Base-by-base conservation (phyloP, 2,329 filamentous ascomycete genomes). In the Anthostomella pinea region DNA sequence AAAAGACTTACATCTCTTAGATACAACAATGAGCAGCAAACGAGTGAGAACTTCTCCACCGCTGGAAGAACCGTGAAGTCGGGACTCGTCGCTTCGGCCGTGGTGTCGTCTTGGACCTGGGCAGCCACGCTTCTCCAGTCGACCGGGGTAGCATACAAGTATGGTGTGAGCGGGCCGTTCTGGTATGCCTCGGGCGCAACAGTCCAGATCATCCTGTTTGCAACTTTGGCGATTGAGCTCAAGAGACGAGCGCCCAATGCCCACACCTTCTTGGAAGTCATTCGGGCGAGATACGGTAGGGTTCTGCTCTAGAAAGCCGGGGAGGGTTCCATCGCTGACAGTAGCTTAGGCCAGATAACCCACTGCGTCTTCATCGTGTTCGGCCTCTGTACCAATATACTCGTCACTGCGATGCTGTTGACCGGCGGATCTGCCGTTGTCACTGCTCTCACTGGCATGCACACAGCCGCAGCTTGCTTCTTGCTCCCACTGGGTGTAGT, bases 21-120 rank as follows among this genome's bases (percentile, higher is more conserved):
- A 14, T 67, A 66, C 51, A 66, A 66, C 43, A 43, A 54, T 40
- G 87, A 90, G 60, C 68, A 89, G 3, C 87, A 94, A 62, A 95
- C 88, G 0, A 89, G 84, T 1, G 88, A 95, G 66, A 91, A 88
- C 78, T 95, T 94, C 71, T 87, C 78, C 46, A 94, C 88, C 0
- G 88, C 88, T 33, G 87, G 87, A 13, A 74, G 88, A 43, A 87
- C 85, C 2, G 85, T 95, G 51, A 95, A 94, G 59, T 88, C 87
- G 3, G 88, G 88, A 23, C 72, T 95, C 9, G 87, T 94, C 1
- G 85, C 87, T 9, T 85, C 85, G 5, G 88, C 87, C 14, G 88
- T 95, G 8, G 87, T 94, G 5, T 89, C 84, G 8, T 88, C 83
- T 6, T 95, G 88, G 88, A 94, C 88, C 0, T 94, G 87, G 87